Percentiles rank a stretch among this genome's conserved stretches.
Conservation (phyloP, 1,284 basidiomycete species). For the Ustilago curta region DNA sequence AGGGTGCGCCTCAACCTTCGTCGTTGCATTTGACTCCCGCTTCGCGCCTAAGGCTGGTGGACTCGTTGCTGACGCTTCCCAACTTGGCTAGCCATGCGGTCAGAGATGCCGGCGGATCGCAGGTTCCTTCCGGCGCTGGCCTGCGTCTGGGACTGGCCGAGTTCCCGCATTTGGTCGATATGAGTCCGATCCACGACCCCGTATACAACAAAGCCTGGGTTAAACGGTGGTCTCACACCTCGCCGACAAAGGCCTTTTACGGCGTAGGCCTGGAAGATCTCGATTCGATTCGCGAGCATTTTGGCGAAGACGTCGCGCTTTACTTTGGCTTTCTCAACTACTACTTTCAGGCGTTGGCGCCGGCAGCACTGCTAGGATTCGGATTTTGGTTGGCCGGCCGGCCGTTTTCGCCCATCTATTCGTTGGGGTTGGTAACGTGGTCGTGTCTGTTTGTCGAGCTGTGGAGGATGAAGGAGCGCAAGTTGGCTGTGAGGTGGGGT, state of each 20-base stretch:
- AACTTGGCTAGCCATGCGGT: constrained; percentile 27
- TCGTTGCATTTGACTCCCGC: constrained; percentile 47
- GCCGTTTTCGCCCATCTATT: constrained; percentile 58
- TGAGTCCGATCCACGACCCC: constrained; percentile 65
- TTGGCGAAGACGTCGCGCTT: constrained; percentile 67
- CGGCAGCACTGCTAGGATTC: constrained; percentile 54
- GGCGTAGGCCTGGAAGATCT: constrained; percentile 58
- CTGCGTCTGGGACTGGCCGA: constrained; percentile 39
- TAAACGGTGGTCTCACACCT: constrained; percentile 56
- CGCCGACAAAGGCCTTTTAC: constrained; percentile 39
- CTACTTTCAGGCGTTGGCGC: constrained; percentile 63
- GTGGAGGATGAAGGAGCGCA: constrained; percentile 66
- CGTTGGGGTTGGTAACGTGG: constrained; percentile 61
- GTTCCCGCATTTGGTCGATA: constrained; percentile 65
- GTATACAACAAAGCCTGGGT: constrained; percentile 64
- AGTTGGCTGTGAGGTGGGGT: constrained; percentile 67
- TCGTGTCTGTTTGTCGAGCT: constrained; percentile 61
- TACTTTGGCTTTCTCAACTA: constrained; percentile 68
- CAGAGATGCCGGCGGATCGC: constrained; percentile 14
- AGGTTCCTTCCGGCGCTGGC: constrained; percentile 54
- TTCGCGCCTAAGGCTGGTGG: constrained; percentile 55
- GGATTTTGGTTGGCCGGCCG: constrained; percentile 56
- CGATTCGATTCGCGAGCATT: constrained; percentile 63
- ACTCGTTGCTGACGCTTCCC: constrained; percentile 54
- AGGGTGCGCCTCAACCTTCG: background rate